A percentile compares a stretch with the other conserved stretches of the same genome.
Conservation (phyloP, 2,329 filamentous ascomycete genomes). For the Clathrospora elynae region DNA sequence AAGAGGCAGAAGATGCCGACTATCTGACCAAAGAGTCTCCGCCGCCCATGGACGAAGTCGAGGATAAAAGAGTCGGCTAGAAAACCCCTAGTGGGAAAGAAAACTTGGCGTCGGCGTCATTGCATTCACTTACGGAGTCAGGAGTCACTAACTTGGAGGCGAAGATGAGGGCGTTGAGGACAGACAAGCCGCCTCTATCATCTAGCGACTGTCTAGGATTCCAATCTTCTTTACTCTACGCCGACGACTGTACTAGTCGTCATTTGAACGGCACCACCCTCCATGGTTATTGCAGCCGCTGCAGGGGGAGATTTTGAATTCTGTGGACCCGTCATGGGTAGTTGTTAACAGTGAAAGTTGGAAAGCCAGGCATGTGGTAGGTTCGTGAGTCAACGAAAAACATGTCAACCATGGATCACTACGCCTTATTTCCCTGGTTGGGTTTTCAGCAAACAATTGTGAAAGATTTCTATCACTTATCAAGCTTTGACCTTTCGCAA, state of each 20-base stretch:
- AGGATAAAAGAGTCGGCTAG: slow-evolving; percentile 38
- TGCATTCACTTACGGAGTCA: slow-evolving; percentile 5
- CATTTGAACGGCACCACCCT: background rate
- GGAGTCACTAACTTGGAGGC: slow-evolving; percentile 1
- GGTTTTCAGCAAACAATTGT: too few species aligned
- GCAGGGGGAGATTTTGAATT: background rate
- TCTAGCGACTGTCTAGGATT: background rate
- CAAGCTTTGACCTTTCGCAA: too few species aligned
- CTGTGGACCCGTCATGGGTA: too few species aligned
- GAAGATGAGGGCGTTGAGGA: slow-evolving; percentile 1
- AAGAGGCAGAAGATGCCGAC: slow-evolving; percentile 87
- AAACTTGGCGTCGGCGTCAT: slow-evolving; percentile 8
- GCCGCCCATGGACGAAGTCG: slow-evolving; percentile 46
- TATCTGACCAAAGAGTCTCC: slow-evolving; percentile 81
- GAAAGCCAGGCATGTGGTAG: background rate
- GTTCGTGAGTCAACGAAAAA: too few species aligned
- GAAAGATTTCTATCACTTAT: too few species aligned
- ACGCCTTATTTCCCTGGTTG: too few species aligned
- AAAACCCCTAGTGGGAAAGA: slow-evolving; percentile 1
- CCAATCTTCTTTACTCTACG: background rate
- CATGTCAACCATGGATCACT: too few species aligned
- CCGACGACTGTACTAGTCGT: background rate
- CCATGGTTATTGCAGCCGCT: background rate
- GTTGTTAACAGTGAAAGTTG: too few species aligned
- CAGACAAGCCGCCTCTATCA: background rate